Evolutionary conservation across 495 filamentous ascomycete genomes (phyloP).

Genomic region (Letharia lupina): DNA sequence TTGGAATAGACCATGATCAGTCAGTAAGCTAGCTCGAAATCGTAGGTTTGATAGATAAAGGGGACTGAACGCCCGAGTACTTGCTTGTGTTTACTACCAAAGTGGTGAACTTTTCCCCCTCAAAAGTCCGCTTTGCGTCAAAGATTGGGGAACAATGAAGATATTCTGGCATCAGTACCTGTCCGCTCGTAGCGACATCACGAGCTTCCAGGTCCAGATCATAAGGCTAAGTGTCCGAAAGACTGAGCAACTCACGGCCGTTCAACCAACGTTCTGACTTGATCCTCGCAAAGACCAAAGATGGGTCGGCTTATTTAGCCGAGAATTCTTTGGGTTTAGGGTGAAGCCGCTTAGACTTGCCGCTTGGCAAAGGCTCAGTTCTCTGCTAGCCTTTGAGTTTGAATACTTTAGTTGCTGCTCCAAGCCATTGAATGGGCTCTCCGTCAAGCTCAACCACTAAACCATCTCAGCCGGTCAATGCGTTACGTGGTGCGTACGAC

Average conservation of each 20-base stretch:
- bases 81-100: too few relatives aligned
- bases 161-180: background rate
- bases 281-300: too few relatives aligned
- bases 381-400: too few relatives aligned
- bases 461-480: background rate
- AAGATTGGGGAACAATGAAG: background rate
- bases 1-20: too few relatives aligned
- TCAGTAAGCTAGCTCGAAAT: background rate
- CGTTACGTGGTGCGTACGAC: background rate
- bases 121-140: background rate
- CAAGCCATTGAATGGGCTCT: constrained; percentile 9
- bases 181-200: background rate
- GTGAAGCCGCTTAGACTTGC: too few relatives aligned
- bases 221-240: too few relatives aligned
- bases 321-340: too few relatives aligned
- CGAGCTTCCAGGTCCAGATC: too few relatives aligned
- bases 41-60: background rate
- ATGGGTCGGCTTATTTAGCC: too few relatives aligned
- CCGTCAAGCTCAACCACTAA: background rate
- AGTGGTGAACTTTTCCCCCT: background rate
- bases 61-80: background rate
- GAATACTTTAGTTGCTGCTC: background rate
- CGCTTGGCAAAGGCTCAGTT: too few relatives aligned
- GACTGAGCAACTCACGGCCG: too few relatives aligned
- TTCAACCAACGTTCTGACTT: too few relatives aligned